These are phyloP conservation scores for Russula sp. DNA, from an alignment of 768 basidiomycete genomes.

Conservation along the genomic window DNA sequence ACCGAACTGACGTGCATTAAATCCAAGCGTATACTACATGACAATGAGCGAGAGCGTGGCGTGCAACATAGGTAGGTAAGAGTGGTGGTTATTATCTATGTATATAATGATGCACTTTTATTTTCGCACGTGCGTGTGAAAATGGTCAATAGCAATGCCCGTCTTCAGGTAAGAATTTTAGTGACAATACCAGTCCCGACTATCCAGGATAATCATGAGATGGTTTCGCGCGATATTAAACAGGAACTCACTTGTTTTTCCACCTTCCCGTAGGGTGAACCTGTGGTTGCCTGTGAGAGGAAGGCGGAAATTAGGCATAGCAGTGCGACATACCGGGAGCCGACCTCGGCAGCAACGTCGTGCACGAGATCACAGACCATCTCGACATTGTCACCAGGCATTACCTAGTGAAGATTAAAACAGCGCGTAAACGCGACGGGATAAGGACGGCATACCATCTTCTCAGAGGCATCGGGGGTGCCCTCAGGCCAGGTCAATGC, in stretches of 20 bases:
- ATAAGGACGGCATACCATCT: constrained; percentile 53
- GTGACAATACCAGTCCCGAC: constrained; percentile 95
- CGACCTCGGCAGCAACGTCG: constrained; percentile 85
- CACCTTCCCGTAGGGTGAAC: constrained; percentile 92
- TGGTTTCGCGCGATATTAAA: constrained; percentile 1
- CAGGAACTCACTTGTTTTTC: constrained; percentile 69
- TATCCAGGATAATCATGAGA: constrained; percentile 25
- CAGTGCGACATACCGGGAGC: constrained; percentile 47
- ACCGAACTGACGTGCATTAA: not conserved
- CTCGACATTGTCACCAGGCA: constrained; percentile 98
- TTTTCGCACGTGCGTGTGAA: not conserved
- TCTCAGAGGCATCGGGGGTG: constrained; percentile 72
- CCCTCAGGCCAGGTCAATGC: constrained; percentile 80
- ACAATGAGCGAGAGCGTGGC: not conserved
- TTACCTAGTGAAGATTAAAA: constrained; percentile 47
- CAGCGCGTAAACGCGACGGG: not conserved
- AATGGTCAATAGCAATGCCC: not conserved
- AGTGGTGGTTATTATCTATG: constrained; percentile 8
- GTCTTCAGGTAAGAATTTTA: constrained; percentile 55
- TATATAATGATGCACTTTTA: not conserved
- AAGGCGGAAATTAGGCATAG: not conserved
- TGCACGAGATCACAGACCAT: constrained; percentile 76
- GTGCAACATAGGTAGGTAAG: constrained; percentile 4
- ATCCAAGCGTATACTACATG: constrained; percentile 11
- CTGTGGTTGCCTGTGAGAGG: constrained; percentile 24